Evolutionary conservation across 768 basidiomycete genomes (phyloP), one percentile per base, ranked within the genome.

Genomic region (Boletus edulis): DNA sequence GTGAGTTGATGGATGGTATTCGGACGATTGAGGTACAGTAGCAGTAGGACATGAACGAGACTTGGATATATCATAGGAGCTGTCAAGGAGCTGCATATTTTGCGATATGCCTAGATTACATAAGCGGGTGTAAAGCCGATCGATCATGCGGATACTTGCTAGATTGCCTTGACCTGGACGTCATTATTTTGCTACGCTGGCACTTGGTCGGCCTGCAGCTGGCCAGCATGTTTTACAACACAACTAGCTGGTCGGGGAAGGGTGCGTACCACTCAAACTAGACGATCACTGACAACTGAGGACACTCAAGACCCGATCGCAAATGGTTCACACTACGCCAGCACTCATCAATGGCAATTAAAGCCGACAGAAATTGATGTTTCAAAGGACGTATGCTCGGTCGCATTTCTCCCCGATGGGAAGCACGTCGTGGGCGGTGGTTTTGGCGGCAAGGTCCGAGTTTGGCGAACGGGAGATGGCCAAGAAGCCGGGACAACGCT

Each of bases 311-410:
- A 24, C 18, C 15, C 24, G 14, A 5, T 41, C 5, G 55, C 13
- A 20, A 35, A 37, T 18, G 15, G 31, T 13, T 7, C 44, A 13
- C 52, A 4, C 38, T 22, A 18, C 6, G 18, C 32, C 17, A 35
- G 42, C 39, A 29, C 29, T 27, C 24, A n/a, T 3, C 53, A 39
- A 49, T 31, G 34, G 22, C 24, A 45, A 13, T 39, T 29, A 20
- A 31, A 31, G 18, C 17, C 38, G 32, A 57, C 32, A 1, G 34
- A 46, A 18, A 58, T 58, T 35, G 14, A 20, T 5, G 55, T 48
- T 22, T 47, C 40, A 18, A 58, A 47, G 37, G 57, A 51, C 22
- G 37, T 58, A 17, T 58, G 57, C 46, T 58, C 57, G 6, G 22
- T 58, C 22, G 49, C 45, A 3, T 58, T 58, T 35, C 40, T 58